Evolutionary conservation across 176 grass and related monocot species (phyloP).

Genomic region (Zea luxurians): DNA sequence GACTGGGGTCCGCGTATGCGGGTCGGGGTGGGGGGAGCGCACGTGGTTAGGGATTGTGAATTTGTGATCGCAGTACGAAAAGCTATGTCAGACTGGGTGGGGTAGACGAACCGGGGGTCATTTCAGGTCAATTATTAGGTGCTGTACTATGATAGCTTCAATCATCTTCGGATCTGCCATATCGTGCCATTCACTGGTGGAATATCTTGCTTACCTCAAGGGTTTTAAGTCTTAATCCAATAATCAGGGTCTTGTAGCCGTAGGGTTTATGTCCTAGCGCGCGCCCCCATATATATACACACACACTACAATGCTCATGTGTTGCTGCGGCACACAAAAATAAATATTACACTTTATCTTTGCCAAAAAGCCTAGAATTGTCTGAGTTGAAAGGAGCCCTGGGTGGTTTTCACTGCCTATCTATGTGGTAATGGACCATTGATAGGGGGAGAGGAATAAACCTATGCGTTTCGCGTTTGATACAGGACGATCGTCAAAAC

Average conservation of each 20-base stretch:
- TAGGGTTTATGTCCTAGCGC: neutral
- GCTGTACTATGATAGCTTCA: neutral
- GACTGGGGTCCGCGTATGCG: neutral
- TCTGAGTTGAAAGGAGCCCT: too few relatives aligned
- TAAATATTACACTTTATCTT: too few relatives aligned
- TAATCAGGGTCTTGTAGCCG: conserved; percentile 12
- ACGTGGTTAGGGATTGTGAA: conserved; percentile 26
- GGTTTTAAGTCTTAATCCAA: conserved; percentile 10
- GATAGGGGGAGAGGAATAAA: too few relatives aligned
- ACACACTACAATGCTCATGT: too few relatives aligned
- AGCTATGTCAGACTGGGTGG: conserved; percentile 37
- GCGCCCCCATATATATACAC: too few relatives aligned
- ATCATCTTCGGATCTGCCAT: neutral
- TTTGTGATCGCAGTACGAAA: conserved; percentile 2
- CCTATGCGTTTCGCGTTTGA: too few relatives aligned
- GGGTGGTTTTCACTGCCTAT: too few relatives aligned
- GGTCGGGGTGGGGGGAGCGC: neutral
- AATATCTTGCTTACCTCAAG: conserved; percentile 17
- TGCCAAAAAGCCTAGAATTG: too few relatives aligned
- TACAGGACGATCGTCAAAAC: too few relatives aligned
- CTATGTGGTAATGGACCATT: too few relatives aligned
- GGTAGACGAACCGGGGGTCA: neutral
- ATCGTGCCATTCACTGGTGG: neutral
- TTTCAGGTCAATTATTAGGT: conserved; percentile 31
- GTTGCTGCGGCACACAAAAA: too few relatives aligned